Evolutionary conservation across 2,329 filamentous ascomycete species (phyloP).

Genomic region (Colletotrichum sp.): DNA sequence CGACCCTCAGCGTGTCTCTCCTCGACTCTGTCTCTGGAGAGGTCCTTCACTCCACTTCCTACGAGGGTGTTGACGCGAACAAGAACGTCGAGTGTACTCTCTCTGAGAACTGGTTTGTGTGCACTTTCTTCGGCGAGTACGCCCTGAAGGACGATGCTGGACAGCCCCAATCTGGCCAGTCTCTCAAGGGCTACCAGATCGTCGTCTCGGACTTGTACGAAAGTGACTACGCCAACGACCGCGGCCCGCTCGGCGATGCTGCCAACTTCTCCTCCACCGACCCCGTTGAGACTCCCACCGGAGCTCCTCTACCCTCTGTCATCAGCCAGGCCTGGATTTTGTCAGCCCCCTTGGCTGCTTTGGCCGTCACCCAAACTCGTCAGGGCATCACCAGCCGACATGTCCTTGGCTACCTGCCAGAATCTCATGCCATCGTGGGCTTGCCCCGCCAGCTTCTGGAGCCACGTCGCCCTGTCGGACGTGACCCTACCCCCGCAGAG

Average conservation of each 20-base stretch:
- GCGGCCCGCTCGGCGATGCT: conserved; percentile 74
- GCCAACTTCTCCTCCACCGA: conserved; percentile 80
- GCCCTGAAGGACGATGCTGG: conserved; percentile 54
- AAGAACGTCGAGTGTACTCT: conserved; percentile 79
- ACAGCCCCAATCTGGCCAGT: conserved; percentile 40
- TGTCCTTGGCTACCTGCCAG: conserved; percentile 78
- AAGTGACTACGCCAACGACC: conserved; percentile 80
- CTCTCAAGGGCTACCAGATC: conserved; percentile 83
- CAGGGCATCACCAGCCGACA: conserved; percentile 90
- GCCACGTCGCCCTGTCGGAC: conserved; percentile 82
- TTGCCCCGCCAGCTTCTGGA: conserved; percentile 82
- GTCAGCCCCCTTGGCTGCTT: conserved; percentile 75
- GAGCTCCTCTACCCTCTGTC: conserved; percentile 71
- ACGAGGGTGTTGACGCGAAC: conserved; percentile 74
- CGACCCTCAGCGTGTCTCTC: conserved; percentile 74
- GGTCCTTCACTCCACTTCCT: conserved; percentile 72
- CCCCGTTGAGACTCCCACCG: conserved; percentile 61
- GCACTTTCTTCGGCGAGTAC: conserved; percentile 75
- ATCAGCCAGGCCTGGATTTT: conserved; percentile 83
- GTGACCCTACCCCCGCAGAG: conserved; percentile 81
- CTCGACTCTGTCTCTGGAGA: conserved; percentile 87
- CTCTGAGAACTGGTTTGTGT: conserved; percentile 95
- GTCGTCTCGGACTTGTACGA: conserved; percentile 90
- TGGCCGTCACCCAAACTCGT: conserved; percentile 85
- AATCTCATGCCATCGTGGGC: conserved; percentile 74